Percentiles rank a stretch among this genome's conserved stretches.
Evolutionary conservation across 495 filamentous ascomycete genomes (phyloP).

Genomic region (Lophium mytilinum): DNA sequence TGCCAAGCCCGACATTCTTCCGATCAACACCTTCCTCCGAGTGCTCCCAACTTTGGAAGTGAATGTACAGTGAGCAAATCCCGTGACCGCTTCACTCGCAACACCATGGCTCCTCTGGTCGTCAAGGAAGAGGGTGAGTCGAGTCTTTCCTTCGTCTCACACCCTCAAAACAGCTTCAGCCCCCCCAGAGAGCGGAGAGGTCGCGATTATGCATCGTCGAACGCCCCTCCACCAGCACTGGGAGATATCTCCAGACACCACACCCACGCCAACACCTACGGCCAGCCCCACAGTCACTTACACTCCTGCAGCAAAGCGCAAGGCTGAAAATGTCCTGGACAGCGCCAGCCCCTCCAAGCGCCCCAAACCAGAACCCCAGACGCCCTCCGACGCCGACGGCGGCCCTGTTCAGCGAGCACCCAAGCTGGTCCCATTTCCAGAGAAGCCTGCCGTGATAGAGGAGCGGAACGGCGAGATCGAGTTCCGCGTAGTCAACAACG

Average conservation of each 20-base stretch:
- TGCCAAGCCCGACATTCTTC: too few relatives aligned
- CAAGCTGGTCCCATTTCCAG: neutral
- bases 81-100: too few relatives aligned
- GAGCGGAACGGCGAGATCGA: slow-evolving; percentile 94
- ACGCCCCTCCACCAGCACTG: too few relatives aligned
- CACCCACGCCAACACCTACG: too few relatives aligned
- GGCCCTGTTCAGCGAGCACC: neutral
- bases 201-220: too few relatives aligned
- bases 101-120: slow-evolving; percentile 10
- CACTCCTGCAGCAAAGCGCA: neutral
- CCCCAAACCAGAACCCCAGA: neutral
- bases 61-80: too few relatives aligned
- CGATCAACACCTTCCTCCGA: too few relatives aligned
- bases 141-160: neutral
- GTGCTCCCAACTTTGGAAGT: too few relatives aligned
- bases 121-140: slow-evolving; percentile 18
- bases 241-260: too few relatives aligned
- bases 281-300: neutral
- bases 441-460: slow-evolving; percentile 74
- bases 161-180: neutral
- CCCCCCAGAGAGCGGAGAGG: too few relatives aligned
- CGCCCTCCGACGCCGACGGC: neutral
- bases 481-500: slow-evolving; percentile 97
- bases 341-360: neutral
- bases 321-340: neutral